A percentile compares a stretch with the other conserved stretches of the same genome.
These are phyloP conservation scores for Cercophora samala DNA, from an alignment of 495 filamentous ascomycete genomes.

Conservation along the genomic window DNA sequence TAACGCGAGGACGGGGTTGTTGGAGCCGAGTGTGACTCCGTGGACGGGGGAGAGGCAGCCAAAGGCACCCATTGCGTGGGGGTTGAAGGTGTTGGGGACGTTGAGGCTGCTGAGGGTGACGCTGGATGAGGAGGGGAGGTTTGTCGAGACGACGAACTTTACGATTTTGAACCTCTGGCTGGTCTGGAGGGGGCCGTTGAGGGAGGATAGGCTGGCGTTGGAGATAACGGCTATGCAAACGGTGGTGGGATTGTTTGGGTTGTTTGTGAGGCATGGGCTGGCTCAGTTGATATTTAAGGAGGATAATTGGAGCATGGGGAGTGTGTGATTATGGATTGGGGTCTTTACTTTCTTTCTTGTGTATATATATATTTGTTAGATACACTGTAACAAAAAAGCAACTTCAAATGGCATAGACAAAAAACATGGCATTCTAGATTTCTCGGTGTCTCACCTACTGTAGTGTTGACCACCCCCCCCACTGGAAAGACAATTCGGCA, in stretches of 20 bases:
- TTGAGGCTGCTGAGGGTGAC: slow-evolving; percentile 63
- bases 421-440: neutral
- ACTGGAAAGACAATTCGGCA: neutral
- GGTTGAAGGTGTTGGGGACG: slow-evolving; percentile 60
- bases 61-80: slow-evolving; percentile 53
- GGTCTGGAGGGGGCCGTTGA: slow-evolving; percentile 89
- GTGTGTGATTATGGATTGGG: slow-evolving; percentile 7
- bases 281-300: slow-evolving; percentile 80
- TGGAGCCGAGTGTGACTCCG: slow-evolving; percentile 79
- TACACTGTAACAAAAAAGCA: neutral
- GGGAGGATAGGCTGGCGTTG: slow-evolving; percentile 75
- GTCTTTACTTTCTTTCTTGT: no score
- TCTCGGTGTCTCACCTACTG: neutral
- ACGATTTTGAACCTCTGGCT: slow-evolving; percentile 95
- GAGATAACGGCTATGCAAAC: slow-evolving; percentile 74
- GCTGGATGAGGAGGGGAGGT: slow-evolving; percentile 60
- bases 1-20: slow-evolving; percentile 73
- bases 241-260: slow-evolving; percentile 68
- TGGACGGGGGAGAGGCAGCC: slow-evolving; percentile 70
- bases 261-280: slow-evolving; percentile 80
- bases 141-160: slow-evolving; percentile 82
- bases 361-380: neutral
- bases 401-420: slow-evolving; percentile 1
- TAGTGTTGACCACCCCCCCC: neutral
- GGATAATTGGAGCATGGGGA: slow-evolving; percentile 62